These are phyloP conservation scores for Plasmodium gaboni DNA, from an alignment of 169 alveolate genomes.

Conservation along the genomic window DNA sequence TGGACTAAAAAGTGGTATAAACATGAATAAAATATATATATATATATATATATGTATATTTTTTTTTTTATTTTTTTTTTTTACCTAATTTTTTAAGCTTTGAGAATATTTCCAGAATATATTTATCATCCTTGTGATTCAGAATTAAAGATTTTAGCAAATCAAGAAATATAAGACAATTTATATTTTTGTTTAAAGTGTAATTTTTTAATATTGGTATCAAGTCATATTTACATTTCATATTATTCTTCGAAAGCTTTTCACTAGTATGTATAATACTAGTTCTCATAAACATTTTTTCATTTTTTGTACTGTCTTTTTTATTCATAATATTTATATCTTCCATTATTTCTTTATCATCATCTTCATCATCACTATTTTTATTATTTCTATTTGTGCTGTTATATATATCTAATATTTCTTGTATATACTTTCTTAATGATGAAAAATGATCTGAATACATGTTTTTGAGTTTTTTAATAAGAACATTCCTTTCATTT, in stretches of 20 bases:
- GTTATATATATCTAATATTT: slow-evolving; percentile 38
- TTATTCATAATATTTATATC: neutral
- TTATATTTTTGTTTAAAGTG: slow-evolving; percentile 11
- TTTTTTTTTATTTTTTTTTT: neutral
- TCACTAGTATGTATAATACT: neutral
- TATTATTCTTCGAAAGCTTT: neutral
- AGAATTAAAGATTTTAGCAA: slow-evolving; percentile 40
- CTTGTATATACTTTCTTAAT: slow-evolving; percentile 24
- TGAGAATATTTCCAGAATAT: slow-evolving; percentile 26
- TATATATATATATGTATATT: neutral
- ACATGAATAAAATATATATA: neutral
- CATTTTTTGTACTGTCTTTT: slow-evolving; percentile 2
- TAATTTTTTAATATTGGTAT: slow-evolving; percentile 39
- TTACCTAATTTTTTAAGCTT: slow-evolving; percentile 55
- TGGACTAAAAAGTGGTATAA: slow-evolving; percentile 1
- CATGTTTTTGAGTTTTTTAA: slow-evolving; percentile 24
- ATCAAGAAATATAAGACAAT: slow-evolving; percentile 19
- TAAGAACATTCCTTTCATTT: slow-evolving; percentile 17
- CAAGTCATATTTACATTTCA: slow-evolving; percentile 21
- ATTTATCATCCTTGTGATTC: slow-evolving; percentile 47
- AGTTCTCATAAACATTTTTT: neutral
- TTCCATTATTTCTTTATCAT: neutral
- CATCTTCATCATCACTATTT: neutral
- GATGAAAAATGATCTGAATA: slow-evolving; percentile 28
- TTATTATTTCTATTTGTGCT: slow-evolving; percentile 3